Base-by-base conservation (phyloP, 768 basidiomycete genomes). In the Phaeolepiota aurea region DNA sequence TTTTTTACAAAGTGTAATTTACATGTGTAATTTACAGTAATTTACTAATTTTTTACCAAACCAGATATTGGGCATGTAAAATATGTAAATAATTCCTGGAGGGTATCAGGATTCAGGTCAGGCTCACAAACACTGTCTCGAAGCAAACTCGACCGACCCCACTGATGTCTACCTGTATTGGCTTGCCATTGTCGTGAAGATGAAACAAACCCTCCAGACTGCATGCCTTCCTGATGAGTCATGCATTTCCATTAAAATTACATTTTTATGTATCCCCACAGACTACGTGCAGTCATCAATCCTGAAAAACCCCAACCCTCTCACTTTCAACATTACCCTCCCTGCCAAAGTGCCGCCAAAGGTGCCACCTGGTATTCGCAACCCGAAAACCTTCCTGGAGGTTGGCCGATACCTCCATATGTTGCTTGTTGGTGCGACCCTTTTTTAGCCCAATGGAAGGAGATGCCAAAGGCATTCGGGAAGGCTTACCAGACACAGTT, bases 271-370 rank as follows among this genome's bases (percentile, higher is more conserved):
- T 35, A 13, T 28, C n/a, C 32, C 25, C 40, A 19, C 25, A 49
- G 52, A 21, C 18, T 53, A 51, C 46, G 19, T 51, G 4, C 42
- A 45, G 13, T 54, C 57, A 2, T 23, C 46, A 1, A 59, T 63
- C 20, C 49, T 62, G 23, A 52, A 50, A 32, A 51, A 57, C 20
- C 46, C 48, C 3, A 62, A 61, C 32, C 49, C 55, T 3, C 52
- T 57, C 7, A 36, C 51, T 1, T 53, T 54, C 43, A 51, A 40
- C 20, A 48, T 57, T 19, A 48, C 32, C 1, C 51, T 56, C 9
- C 53, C 54, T 7, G 45, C 40, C 7, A 46, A 53, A 28, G 37
- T 13, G 9, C 34, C 49, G 0, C 33, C 49, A 2, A 45, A 48
- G 34, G 49, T 47, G 2, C 55, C 51, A 14, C 44, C 52, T 28